Base-by-base conservation (phyloP, 2,329 filamentous ascomycete species). In the Colletotrichum salicis region DNA sequence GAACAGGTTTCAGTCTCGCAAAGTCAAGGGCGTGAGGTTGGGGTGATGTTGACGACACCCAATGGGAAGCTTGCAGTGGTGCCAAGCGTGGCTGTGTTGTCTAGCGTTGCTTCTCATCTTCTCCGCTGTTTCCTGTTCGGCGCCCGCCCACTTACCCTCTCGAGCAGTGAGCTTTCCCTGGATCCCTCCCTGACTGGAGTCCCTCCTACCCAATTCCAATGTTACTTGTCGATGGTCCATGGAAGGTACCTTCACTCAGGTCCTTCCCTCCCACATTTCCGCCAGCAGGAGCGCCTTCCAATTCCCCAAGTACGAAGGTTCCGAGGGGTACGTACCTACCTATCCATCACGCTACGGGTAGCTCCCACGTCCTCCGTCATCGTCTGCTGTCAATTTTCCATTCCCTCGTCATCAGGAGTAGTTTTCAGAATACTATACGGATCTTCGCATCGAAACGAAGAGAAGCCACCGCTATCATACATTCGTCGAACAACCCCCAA, bases 61-160 rank as follows among this genome's bases (percentile, higher is more conserved):
- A 70, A 72, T 72, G 29, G 33, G 45, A n/a, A n/a, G 37, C 58
- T 29, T 48, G 33, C 41, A 27, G 19, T 15, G 55, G 27, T 64
- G 70, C 70, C 70, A 72, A 72, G 70, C 65, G 70, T 72, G 70
- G 70, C 70, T 72, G 70, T 70, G 70, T 64, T 70, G 70, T 70
- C 66, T 72, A 48, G 65, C 48, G 57, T 71, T 71, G 58, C 65
- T 68, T 64, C 54, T 48, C 55, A 64, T 64, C 69, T 70, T 72
- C 66, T 60, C 70, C 70, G 59, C 55, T 67, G 70, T 69, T 72
- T 72, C 65, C 63, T 63, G 60, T 52, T 29, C 45, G 33, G 31
- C 33, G 57, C 60, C 33, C 45, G 11, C 51, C 19, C n/a, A 48
- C 11, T 52, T 45, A 37, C 33, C 56, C 35, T 60, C 56, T 59